A percentile compares a stretch with the other conserved stretches of the same genome.
Conservation (phyloP, 2,329 filamentous ascomycete species). For the Mycocentrospora acerina region DNA sequence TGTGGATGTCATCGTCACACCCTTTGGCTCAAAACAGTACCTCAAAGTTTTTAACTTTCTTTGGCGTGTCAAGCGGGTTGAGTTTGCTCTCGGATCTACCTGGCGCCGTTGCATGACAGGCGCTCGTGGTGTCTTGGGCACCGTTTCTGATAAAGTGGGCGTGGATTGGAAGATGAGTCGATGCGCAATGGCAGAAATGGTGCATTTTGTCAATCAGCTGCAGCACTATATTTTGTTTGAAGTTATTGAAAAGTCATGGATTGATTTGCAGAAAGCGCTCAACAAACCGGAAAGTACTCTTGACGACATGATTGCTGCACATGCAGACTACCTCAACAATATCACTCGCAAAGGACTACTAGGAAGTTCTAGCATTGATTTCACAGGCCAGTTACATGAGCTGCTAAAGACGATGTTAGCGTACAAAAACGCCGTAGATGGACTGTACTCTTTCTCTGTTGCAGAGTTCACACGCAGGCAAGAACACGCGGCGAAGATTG, state of each 20-base stretch:
- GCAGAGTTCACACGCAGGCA: conserved; percentile 93
- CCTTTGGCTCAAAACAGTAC: conserved; percentile 93
- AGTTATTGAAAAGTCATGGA: conserved; percentile 96
- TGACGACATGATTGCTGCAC: conserved; percentile 91
- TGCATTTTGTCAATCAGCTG: conserved; percentile 94
- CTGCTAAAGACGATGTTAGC: conserved; percentile 90
- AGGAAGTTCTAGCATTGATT: conserved; percentile 69
- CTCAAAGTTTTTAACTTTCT: conserved; percentile 99
- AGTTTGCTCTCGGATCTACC: conserved; percentile 86
- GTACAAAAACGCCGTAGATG: conserved; percentile 91
- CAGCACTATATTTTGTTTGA: conserved; percentile 99
- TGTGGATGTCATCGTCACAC: conserved; percentile 94
- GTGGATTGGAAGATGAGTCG: conserved; percentile 88
- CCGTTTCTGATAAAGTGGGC: conserved; percentile 69
- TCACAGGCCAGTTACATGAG: conserved; percentile 88
- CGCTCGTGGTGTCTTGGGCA: conserved; percentile 83
- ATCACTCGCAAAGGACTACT: conserved; percentile 96
- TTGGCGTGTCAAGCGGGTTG: conserved; percentile 96
- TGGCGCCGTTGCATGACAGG: conserved; percentile 98
- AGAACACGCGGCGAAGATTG: conserved; percentile 73
- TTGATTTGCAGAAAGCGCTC: conserved; percentile 79
- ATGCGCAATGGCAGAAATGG: conserved; percentile 92
- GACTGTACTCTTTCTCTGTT: conserved; percentile 90
- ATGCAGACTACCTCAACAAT: conserved; percentile 84
- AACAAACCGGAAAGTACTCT: conserved; percentile 84